A percentile compares a stretch with the other conserved stretches of the same genome.
Evolutionary conservation across 345 rosid genomes (phyloP).

Genomic region (Litchi chinensis): DNA sequence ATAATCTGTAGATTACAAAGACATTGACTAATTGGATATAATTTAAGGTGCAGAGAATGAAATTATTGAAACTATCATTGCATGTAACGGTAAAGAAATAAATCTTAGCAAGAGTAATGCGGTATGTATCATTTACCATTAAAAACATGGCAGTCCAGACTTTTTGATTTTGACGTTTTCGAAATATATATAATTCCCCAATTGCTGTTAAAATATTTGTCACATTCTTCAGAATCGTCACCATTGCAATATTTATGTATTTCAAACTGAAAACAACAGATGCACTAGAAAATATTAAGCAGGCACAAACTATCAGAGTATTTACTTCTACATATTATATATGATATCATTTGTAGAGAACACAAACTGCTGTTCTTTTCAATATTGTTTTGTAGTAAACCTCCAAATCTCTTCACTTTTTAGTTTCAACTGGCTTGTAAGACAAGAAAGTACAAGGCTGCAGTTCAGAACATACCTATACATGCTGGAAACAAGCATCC

Average conservation of each 20-base stretch:
- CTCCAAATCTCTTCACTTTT: no score
- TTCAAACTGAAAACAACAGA: slow-evolving; percentile 77
- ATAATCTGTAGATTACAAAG: slow-evolving; percentile 57
- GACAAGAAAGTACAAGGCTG: neutral
- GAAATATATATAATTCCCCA: slow-evolving; percentile 83
- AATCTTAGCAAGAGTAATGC: neutral
- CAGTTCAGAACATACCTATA: slow-evolving; percentile 61
- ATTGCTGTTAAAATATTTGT: slow-evolving; percentile 88
- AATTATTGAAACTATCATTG: neutral
- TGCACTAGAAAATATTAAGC: slow-evolving; percentile 19
- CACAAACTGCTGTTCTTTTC: neutral
- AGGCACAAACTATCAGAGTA: neutral
- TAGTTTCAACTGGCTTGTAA: neutral
- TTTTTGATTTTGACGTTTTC: slow-evolving; percentile 82
- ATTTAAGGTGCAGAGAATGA: neutral
- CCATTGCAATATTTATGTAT: slow-evolving; percentile 92
- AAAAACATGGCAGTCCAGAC: slow-evolving; percentile 94
- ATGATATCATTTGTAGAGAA: no score
- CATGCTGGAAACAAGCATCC: slow-evolving; percentile 95
- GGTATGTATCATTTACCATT: slow-evolving; percentile 53
- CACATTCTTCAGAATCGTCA: slow-evolving; percentile 91
- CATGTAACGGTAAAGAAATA: neutral
- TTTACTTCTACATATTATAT: neutral
- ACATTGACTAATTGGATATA: neutral
- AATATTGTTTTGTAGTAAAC: neutral